Base-by-base conservation (phyloP, 495 filamentous ascomycete genomes). In the Aspergillus funiculosus region DNA sequence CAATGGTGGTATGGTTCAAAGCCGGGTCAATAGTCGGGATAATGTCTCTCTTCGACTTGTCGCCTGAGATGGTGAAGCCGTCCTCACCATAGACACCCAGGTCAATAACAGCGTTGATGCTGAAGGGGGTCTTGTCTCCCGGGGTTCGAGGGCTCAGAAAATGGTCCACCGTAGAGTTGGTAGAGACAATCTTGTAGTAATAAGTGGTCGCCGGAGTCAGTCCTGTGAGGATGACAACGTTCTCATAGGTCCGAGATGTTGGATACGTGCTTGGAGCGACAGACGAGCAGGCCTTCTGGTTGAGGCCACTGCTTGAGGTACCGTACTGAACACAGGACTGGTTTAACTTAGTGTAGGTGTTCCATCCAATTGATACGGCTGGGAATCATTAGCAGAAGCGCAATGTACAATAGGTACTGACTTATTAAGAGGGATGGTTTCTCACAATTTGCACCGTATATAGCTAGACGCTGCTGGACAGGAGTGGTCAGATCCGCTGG, bases 1-100 rank as follows among this genome's bases (percentile, higher is more conserved):
- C 69, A 50, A 81, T 81, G 29, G 79, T 83, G 14, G 74, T 77
- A 58, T 81, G 77, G 61, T 81, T 79, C 4, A 81, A 64, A n/a
- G 69, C 70, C 3, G 79, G 79, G 15, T 74, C 56, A 28, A 81
- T 57, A 15, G 51, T 48, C 0, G 77, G 77, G 36, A 75, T 77
- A 1, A 60, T 67, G 48, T 78, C 75, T 21, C 68, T 62, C 58
- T 77, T 80, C n/a, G 61, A 59, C 46, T 65, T 58, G 43, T 74
- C 64, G 44, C 54, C 56, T 34, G 68, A 31, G 37, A 71, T 69
- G 2, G 78, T 82, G 61, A 62, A 82, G 13, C 78, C 78, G 52
- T 80, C 72, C 2, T 56, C 57, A 21, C 77, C 77, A 51, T 78
- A 78, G 30, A 80, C 75, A 5, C 75, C 76, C 25, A 79, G 57